Conservation (phyloP, 169 alveolate genomes). For the Cryptosporidium tyzzeri region DNA sequence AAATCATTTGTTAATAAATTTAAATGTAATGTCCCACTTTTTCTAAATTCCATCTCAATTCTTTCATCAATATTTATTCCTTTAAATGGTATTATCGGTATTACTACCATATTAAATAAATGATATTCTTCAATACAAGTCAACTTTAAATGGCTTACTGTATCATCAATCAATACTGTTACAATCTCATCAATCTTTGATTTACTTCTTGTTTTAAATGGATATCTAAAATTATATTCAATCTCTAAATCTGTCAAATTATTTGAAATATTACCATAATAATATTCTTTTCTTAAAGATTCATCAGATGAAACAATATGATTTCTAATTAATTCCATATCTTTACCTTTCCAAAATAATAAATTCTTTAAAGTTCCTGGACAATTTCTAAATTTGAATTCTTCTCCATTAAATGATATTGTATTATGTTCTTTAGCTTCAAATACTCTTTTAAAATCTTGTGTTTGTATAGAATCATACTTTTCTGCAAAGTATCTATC, state of each 20-base stretch:
- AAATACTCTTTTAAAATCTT: conserved; percentile 41
- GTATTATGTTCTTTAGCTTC: conserved; percentile 62
- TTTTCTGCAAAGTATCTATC: conserved; percentile 63
- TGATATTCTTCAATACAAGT: conserved; percentile 59
- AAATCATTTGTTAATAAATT: conserved; percentile 13
- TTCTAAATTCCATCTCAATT: conserved; percentile 25
- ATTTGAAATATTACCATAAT: not conserved
- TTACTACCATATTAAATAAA: conserved; percentile 16
- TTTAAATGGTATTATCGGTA: conserved; percentile 47
- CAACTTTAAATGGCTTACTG: conserved; percentile 15
- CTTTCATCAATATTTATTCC: conserved; percentile 42
- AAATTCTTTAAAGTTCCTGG: conserved; percentile 62
- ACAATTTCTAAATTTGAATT: conserved; percentile 28
- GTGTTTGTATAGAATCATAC: conserved; percentile 13
- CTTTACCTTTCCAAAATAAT: conserved; percentile 47
- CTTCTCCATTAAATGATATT: conserved; percentile 38
- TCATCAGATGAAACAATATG: conserved; percentile 39
- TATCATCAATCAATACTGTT: conserved; percentile 64
- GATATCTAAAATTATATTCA: conserved; percentile 18
- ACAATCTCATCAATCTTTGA: conserved; percentile 48
- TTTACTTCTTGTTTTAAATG: conserved; percentile 33
- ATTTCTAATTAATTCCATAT: conserved; percentile 31
- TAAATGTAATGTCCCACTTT: not conserved
- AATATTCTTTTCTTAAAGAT: not conserved
- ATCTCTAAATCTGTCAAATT: conserved; percentile 3